These are phyloP conservation scores for Kwoniella europaea DNA, from an alignment of 768 basidiomycete genomes.

Conservation along the genomic window DNA sequence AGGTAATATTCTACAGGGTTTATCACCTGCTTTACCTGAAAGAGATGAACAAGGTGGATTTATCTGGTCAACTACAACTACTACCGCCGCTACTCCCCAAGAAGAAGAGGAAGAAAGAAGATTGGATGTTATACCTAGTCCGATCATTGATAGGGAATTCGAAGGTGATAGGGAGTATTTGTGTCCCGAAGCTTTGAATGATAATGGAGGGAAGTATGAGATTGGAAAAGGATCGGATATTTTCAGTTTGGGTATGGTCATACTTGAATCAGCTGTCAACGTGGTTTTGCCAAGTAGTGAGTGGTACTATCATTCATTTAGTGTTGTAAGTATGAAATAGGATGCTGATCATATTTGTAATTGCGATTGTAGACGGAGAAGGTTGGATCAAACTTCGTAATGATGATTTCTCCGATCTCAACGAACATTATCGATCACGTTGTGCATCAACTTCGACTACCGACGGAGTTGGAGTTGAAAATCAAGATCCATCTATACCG, in stretches of 20 bases:
- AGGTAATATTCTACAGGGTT: constrained; percentile 28
- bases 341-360: too few relatives aligned
- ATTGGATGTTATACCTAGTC: constrained; percentile 33
- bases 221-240: constrained; percentile 91
- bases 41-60: constrained; percentile 39
- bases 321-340: too few relatives aligned
- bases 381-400: constrained; percentile 91
- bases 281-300: constrained; percentile 93
- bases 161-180: constrained; percentile 98
- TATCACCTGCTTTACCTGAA: constrained; percentile 46
- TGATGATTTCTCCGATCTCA: constrained; percentile 76
- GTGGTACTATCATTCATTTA: too few relatives aligned
- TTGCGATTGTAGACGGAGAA: constrained; percentile 69
- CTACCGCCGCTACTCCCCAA: constrained; percentile 7
- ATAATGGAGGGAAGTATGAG: constrained; percentile 61
- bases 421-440: constrained; percentile 38
- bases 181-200: constrained; percentile 87
- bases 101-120: constrained; percentile 8
- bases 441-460: background rate
- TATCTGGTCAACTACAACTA: constrained; percentile 26
- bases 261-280: constrained; percentile 92
- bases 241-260: constrained; percentile 94
- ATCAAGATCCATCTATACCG: constrained; percentile 22
- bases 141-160: constrained; percentile 60
- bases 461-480: background rate